A percentile compares a stretch with the other conserved stretches of the same genome.
phyloP scores from a whole-genome alignment of 2,329 filamentous ascomycete genomes.

The Ploettnerulaceae sp. region DNA sequence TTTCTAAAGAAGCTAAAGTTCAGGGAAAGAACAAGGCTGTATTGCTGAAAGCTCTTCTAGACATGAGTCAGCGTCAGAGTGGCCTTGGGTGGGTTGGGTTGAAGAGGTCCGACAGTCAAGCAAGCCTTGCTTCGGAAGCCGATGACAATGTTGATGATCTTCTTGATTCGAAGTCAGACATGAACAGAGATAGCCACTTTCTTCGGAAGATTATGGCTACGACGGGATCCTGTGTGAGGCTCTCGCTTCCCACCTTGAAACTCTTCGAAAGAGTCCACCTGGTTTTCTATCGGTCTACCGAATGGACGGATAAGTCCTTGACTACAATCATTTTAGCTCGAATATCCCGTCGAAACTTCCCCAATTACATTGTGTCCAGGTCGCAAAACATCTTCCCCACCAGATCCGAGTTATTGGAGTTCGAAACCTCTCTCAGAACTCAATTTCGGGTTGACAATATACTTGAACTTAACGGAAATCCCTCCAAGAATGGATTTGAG shows the following conservation, averaged over 20 bases:
- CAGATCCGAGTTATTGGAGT: slow-evolving; percentile 72
- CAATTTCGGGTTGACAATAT: slow-evolving; percentile 79
- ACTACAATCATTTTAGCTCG: slow-evolving; percentile 92
- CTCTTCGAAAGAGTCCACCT: slow-evolving; percentile 93
- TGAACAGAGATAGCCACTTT: slow-evolving; percentile 69
- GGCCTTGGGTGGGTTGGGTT: slow-evolving; percentile 68
- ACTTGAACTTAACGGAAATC: slow-evolving; percentile 71
- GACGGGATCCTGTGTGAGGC: slow-evolving; percentile 77
- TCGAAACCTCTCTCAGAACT: slow-evolving; percentile 77
- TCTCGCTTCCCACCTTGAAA: slow-evolving; percentile 66
- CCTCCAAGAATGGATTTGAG: slow-evolving; percentile 59
- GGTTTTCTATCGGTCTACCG: slow-evolving; percentile 91
- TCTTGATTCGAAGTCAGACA: slow-evolving; percentile 26
- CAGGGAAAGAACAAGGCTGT: slow-evolving; percentile 86
- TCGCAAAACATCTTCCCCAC: slow-evolving; percentile 85
- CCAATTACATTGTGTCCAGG: slow-evolving; percentile 82
- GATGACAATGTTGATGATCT: slow-evolving; percentile 41
- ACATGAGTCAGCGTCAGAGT: slow-evolving; percentile 67
- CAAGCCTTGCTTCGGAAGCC: slow-evolving; percentile 48
- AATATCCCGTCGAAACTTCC: slow-evolving; percentile 82
- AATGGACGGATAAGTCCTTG: slow-evolving; percentile 96
- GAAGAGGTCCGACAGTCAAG: slow-evolving; percentile 44
- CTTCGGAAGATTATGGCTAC: slow-evolving; percentile 69
- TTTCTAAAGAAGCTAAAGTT: slow-evolving; percentile 83
- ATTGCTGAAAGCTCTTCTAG: slow-evolving; percentile 67